These are phyloP conservation scores for Dactylella cylindrospora DNA, from an alignment of 2,329 filamentous ascomycete genomes.

Conservation along the genomic window DNA sequence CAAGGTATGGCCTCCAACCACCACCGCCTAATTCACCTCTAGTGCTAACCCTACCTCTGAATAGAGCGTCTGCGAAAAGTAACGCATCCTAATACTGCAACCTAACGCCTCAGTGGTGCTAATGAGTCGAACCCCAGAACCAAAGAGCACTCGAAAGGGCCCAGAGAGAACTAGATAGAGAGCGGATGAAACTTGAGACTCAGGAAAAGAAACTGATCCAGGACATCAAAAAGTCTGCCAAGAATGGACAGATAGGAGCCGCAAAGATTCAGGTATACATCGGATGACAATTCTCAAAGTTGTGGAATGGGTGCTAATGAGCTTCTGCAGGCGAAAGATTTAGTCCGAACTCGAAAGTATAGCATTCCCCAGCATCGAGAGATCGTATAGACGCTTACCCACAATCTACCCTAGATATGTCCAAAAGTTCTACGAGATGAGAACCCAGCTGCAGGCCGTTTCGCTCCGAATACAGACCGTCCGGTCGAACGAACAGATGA, in stretches of 20 bases:
- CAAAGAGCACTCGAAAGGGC: constrained; percentile 96
- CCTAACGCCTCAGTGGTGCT: background rate
- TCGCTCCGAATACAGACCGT: constrained; percentile 95
- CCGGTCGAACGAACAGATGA: constrained; percentile 98
- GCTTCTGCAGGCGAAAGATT: constrained; percentile 69
- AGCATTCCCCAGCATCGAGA: background rate
- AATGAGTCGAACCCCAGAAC: constrained; percentile 58
- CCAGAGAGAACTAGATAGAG: constrained; percentile 91
- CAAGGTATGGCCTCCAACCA: constrained; percentile 14
- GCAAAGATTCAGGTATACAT: constrained; percentile 75
- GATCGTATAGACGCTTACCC: background rate
- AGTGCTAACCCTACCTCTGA: constrained; percentile 10
- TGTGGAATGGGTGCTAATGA: constrained; percentile 1
- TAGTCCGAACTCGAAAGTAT: constrained; percentile 83
- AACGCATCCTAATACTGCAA: constrained; percentile 2
- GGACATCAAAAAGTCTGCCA: constrained; percentile 97
- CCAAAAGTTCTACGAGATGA: constrained; percentile 98
- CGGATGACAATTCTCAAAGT: background rate
- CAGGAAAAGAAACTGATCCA: constrained; percentile 96
- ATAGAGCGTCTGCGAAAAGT: constrained; percentile 57
- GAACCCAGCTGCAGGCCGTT: constrained; percentile 94
- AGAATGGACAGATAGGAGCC: constrained; percentile 97
- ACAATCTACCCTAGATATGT: constrained; percentile 66
- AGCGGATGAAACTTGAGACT: constrained; percentile 92
- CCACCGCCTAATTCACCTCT: background rate